Percentiles rank a stretch among this genome's conserved stretches.
These are phyloP conservation scores for Fusarium bulbicola DNA, from an alignment of 2,329 filamentous ascomycete genomes.

Conservation along the genomic window DNA sequence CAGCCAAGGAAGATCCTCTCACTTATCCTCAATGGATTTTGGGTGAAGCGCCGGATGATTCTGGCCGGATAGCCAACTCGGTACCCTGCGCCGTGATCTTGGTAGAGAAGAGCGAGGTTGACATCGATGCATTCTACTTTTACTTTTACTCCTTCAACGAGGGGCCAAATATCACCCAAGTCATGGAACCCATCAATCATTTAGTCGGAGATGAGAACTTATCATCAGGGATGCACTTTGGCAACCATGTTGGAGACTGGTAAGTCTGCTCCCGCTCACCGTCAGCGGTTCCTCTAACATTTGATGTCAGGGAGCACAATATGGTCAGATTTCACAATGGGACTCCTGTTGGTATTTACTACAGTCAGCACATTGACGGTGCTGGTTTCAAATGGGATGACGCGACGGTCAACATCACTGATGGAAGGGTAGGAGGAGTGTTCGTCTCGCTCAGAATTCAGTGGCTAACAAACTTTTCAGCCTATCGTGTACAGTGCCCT, in stretches of 20 bases:
- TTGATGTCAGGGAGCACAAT: conserved; percentile 33
- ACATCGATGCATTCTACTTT: conserved; percentile 48
- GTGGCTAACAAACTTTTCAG: conserved; percentile 25
- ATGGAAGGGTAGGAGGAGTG: conserved; percentile 40
- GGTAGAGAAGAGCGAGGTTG: conserved; percentile 39
- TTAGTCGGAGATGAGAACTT: conserved; percentile 25
- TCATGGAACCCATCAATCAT: conserved; percentile 42
- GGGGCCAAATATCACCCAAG: conserved; percentile 46
- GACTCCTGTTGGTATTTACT: conserved; percentile 42
- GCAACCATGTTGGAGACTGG: conserved; percentile 45
- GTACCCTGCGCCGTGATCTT: conserved; percentile 46
- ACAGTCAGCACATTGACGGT: conserved; percentile 43
- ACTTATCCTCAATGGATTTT: conserved; percentile 41
- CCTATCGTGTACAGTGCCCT: conserved; percentile 48
- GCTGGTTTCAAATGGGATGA: conserved; percentile 44
- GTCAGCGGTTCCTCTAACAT: neutral
- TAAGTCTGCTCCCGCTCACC: neutral
- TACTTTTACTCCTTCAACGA: conserved; percentile 49
- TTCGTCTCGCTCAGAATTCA: too few species aligned
- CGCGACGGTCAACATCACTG: conserved; percentile 27
- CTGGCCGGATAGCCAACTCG: conserved; percentile 35
- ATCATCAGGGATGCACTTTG: conserved; percentile 40
- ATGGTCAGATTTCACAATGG: conserved; percentile 42
- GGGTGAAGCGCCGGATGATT: conserved; percentile 38
- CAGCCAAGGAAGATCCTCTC: conserved; percentile 43